These are phyloP conservation scores for Huntiella decipiens DNA, from an alignment of 2,329 filamentous ascomycete genomes.

Conservation along the genomic window DNA sequence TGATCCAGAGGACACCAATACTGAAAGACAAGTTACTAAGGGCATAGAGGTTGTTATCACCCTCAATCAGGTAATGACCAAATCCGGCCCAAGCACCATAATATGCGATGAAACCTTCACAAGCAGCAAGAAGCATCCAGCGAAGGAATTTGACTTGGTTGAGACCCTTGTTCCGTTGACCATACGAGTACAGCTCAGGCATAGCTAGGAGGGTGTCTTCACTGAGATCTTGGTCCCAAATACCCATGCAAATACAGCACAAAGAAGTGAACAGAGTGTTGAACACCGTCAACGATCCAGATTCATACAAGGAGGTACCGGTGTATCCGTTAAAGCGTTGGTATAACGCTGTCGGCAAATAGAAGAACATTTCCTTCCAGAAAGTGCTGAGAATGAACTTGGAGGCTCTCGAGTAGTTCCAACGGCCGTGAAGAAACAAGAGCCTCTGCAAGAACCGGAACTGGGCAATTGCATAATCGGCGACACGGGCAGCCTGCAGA, in stretches of 20 bases:
- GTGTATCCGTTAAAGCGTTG: constrained; percentile 75
- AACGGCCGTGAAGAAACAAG: constrained; percentile 67
- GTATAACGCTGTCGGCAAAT: constrained; percentile 66
- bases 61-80: constrained; percentile 27
- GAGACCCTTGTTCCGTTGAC: constrained; percentile 53
- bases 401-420: constrained; percentile 77
- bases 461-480: constrained; percentile 81
- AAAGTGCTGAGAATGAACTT: constrained; percentile 84
- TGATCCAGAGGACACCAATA: constrained; percentile 52
- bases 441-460: constrained; percentile 78
- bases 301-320: constrained; percentile 78
- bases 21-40: constrained; percentile 56
- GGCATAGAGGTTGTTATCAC: constrained; percentile 53
- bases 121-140: constrained; percentile 60
- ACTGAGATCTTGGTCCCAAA: constrained; percentile 77
- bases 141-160: constrained; percentile 53
- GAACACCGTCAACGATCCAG: constrained; percentile 72
- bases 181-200: constrained; percentile 74
- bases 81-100: constrained; percentile 41
- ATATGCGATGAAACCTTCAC: constrained; percentile 56
- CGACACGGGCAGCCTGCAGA: constrained; percentile 71
- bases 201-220: constrained; percentile 78
- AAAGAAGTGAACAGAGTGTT: constrained; percentile 89
- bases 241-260: constrained; percentile 71
- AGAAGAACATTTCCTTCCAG: constrained; percentile 77